Base-by-base conservation (phyloP, 805 yeast species). In the Kodamaea kakaduensis region DNA sequence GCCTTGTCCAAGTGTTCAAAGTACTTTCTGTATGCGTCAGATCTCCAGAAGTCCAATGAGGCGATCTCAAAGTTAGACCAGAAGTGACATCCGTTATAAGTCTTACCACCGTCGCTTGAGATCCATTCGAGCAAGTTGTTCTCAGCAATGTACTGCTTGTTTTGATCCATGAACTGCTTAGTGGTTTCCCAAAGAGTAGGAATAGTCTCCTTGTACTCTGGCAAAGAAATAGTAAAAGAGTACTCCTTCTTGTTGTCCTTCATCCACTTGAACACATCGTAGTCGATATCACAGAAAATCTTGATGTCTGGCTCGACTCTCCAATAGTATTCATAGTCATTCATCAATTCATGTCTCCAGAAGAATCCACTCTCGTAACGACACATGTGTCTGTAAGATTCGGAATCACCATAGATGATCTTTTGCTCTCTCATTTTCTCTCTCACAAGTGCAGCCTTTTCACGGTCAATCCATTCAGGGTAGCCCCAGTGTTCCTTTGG, bases 61-160 rank as follows among this genome's bases (percentile, higher is more conserved):
- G 82, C 94, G 52, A 86, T 71, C 63, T 86, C 95, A 48, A 87
- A 87, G 64, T 87, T 87, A 17, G 94, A 82, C 95, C 95, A 85
- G 71, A 81, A 85, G 59, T 85, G 95, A 60, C 95, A 85, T 39
- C 84, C 72, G 57, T 85, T 85, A 59, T 84, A 85, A 9, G 81
- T 64, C 23, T 61, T 61, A 39, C 93, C 93, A 31, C 64, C 59
- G 59, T 84, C 69, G 78, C 80, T 76, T 37, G 85, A 74, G 38
- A 85, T 61, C 63, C 83, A 85, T 32, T 75, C 79, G 69, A 81
- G 54, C 67, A 82, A 63, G 59, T 80, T 83, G 55, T 86, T 71
- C 16, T 75, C 68, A 35, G 77, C 76, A 18, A 84, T 41, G 48
- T 67, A 73, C 49, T 79, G 69, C 16, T 87, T 88, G 63, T 77